Percentiles rank a stretch among this genome's conserved stretches.
phyloP scores from a whole-genome alignment of 345 rosid genomes.

The Gynandropsis gynandra region DNA sequence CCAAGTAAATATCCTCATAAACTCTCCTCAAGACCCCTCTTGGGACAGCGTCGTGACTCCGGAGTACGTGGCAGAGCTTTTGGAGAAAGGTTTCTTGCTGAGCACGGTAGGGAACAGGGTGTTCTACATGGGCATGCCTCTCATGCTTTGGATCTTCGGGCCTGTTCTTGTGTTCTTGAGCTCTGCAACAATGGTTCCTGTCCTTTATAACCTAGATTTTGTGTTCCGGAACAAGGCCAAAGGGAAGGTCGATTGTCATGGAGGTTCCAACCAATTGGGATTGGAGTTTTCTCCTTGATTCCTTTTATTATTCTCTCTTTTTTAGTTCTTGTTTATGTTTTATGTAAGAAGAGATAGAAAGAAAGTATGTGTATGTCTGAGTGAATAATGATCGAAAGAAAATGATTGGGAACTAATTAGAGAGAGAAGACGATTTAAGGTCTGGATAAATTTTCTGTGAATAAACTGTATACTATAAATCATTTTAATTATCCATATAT shows the following conservation, averaged over 20 bases:
- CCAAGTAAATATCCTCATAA: constrained; percentile 80
- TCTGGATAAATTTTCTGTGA: too few species aligned
- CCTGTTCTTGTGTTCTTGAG: constrained; percentile 61
- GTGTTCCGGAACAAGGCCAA: constrained; percentile 21
- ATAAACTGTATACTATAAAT: too few species aligned
- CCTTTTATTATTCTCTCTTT: too few species aligned
- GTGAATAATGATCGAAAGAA: too few species aligned
- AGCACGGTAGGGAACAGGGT: constrained; percentile 74
- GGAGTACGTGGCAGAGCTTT: constrained; percentile 40
- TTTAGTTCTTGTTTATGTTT: too few species aligned
- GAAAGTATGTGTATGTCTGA: too few species aligned
- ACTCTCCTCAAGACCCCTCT: constrained; percentile 40
- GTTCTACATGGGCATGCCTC: constrained; percentile 56
- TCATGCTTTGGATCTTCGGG: constrained; percentile 77
- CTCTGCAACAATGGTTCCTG: constrained; percentile 42
- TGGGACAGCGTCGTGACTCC: constrained; percentile 31
- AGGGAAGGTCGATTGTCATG: constrained; percentile 10
- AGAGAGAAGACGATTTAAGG: too few species aligned
- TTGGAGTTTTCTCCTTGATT: constrained; percentile 1
- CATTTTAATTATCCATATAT: too few species aligned
- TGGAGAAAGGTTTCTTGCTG: constrained; percentile 54
- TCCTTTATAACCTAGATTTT: constrained; percentile 61
- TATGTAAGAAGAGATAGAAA: too few species aligned
- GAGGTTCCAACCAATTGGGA: too few species aligned
- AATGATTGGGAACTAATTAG: too few species aligned